Evolutionary conservation across 345 rosid genomes (phyloP).

Genomic region (Syzygium grande): DNA sequence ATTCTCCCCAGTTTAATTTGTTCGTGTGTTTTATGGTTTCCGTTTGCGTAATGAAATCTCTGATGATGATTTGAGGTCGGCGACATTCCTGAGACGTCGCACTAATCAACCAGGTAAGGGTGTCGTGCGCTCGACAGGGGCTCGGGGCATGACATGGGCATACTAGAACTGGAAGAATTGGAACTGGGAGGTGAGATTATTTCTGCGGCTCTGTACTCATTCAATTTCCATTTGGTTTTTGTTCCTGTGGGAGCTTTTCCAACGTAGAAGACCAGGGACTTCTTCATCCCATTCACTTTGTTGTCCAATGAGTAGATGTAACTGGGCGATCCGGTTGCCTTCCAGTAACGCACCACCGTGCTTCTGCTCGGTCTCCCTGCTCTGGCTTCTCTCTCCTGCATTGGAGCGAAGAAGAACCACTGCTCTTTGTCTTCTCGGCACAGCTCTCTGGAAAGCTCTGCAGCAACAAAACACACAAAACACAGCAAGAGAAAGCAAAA

Average conservation of each 20-base stretch:
- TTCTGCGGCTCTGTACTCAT: constrained; percentile 65
- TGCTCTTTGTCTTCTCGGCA: neutral
- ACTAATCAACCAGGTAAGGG: no score
- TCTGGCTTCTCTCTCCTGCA: neutral
- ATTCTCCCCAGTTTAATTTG: no score
- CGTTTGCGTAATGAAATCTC: no score
- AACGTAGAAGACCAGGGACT: neutral
- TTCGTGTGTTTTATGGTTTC: no score
- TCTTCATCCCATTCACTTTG: neutral
- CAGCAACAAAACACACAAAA: neutral
- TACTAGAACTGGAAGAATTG: neutral
- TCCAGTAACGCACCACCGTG: neutral
- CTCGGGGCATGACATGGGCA: no score
- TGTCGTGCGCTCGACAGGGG: no score
- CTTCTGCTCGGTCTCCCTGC: neutral
- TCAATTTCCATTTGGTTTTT: constrained; percentile 81
- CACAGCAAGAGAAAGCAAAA: neutral
- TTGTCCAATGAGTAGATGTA: neutral
- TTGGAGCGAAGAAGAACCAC: neutral
- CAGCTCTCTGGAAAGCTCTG: neutral
- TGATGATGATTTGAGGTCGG: no score
- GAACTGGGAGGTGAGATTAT: neutral
- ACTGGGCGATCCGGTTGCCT: neutral
- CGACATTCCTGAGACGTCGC: no score
- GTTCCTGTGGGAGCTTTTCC: neutral